Conservation (phyloP, 2,329 filamentous ascomycete species). For the Claviceps quebecensis region DNA sequence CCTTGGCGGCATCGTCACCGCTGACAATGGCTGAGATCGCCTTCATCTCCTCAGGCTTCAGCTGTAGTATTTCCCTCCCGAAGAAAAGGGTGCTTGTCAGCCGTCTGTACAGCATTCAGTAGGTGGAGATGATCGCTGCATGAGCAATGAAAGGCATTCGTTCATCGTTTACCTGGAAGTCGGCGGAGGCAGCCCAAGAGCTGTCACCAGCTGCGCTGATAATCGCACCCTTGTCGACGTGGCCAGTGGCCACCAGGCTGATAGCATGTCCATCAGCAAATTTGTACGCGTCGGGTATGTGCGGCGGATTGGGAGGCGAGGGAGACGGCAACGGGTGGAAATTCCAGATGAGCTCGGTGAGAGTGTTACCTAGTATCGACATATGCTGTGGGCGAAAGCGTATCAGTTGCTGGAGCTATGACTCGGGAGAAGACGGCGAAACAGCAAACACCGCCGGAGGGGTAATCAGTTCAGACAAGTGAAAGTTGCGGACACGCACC, state of each 20-base stretch:
- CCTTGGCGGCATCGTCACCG: slow-evolving; percentile 32
- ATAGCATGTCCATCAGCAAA: slow-evolving; percentile 9
- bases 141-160: background rate
- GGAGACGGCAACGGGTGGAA: background rate
- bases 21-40: slow-evolving; percentile 38
- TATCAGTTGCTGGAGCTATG: slow-evolving; percentile 7
- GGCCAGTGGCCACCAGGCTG: slow-evolving; percentile 69
- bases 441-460: slow-evolving; percentile 9
- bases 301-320: slow-evolving; percentile 3
- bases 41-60: slow-evolving; percentile 43
- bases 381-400: slow-evolving; percentile 26
- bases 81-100: background rate
- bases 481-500: slow-evolving; percentile 30
- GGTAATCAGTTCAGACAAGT: slow-evolving; percentile 1
- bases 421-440: slow-evolving; percentile 2
- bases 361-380: slow-evolving; percentile 34
- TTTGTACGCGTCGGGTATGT: slow-evolving; percentile 7
- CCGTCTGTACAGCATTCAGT: background rate
- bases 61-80: slow-evolving; percentile 10
- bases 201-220: slow-evolving; percentile 69
- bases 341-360: background rate
- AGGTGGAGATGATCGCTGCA: slow-evolving; percentile 13
- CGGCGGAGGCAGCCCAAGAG: slow-evolving; percentile 57
- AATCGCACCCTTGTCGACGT: slow-evolving; percentile 75
- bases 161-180: slow-evolving; percentile 58